Conservation (phyloP, 148 eudicot species). For the Persicaria maculosa region DNA sequence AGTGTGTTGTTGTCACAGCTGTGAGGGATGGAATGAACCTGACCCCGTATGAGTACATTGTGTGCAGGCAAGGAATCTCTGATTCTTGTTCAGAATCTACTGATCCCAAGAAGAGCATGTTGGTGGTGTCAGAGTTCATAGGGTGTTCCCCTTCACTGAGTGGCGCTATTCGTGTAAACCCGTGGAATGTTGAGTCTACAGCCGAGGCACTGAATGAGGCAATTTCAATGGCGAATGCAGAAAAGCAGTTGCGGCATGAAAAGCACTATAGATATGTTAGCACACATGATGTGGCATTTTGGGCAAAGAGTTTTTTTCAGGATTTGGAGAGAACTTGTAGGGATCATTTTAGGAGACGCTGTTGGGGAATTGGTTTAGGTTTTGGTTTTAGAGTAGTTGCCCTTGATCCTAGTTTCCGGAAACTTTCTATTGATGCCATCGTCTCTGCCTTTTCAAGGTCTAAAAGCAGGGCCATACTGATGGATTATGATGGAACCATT, state of each 20-base stretch:
- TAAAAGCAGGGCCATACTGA: conserved; percentile 28
- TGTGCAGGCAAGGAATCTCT: conserved; percentile 29
- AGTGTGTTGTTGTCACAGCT: conserved; percentile 32
- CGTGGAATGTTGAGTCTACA: conserved; percentile 35
- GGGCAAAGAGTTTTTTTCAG: conserved; percentile 17
- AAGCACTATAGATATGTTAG: conserved; percentile 30
- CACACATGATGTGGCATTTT: conserved; percentile 30
- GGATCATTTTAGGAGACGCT: conserved; percentile 29
- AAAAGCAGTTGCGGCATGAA: conserved; percentile 31
- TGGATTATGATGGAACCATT: conserved; percentile 40
- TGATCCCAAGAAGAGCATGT: conserved; percentile 26
- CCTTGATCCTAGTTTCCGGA: conserved; percentile 31
- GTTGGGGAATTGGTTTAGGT: conserved; percentile 36
- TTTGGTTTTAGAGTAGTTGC: conserved; percentile 39
- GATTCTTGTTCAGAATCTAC: conserved; percentile 17
- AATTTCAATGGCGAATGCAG: conserved; percentile 30
- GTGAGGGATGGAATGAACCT: conserved; percentile 40
- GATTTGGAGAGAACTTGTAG: conserved; percentile 23
- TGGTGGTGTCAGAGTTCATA: conserved; percentile 30
- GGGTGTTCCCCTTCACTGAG: conserved; percentile 33
- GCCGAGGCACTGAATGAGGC: conserved; percentile 36
- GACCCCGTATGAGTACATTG: conserved; percentile 30
- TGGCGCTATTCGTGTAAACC: conserved; percentile 31
- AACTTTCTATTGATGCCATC: conserved; percentile 28
- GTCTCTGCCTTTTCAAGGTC: conserved; percentile 29